A percentile compares a stretch with the other conserved stretches of the same genome.
phyloP scores from a whole-genome alignment of 495 filamentous ascomycete genomes.

The Podospora bellae-mahoneyi region DNA sequence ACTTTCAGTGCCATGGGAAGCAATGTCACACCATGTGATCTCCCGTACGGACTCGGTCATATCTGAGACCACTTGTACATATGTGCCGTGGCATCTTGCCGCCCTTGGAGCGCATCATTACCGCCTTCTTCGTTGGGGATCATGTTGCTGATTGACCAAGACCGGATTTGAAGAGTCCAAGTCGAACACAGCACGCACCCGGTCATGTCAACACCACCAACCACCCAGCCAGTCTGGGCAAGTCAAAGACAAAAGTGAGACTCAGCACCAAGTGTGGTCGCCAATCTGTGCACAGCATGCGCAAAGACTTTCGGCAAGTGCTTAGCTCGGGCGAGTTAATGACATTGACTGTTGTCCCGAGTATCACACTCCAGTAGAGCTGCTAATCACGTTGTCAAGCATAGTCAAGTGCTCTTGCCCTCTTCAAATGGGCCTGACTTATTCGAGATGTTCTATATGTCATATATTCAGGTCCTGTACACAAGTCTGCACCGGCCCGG shows the following conservation, averaged over 20 bases:
- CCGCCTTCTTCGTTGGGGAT: not conserved
- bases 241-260: not conserved
- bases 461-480: not conserved
- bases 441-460: not conserved
- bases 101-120: not conserved
- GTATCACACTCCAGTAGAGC: not conserved
- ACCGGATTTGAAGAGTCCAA: not conserved
- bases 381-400: not conserved
- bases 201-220: not conserved
- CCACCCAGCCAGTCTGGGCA: not conserved
- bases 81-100: not conserved
- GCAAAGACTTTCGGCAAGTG: not conserved
- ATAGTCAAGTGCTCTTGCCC: not conserved
- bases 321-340: not conserved
- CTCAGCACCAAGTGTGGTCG: not conserved
- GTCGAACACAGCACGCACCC: not conserved
- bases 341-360: not conserved
- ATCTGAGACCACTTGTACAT: not conserved
- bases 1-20: conserved; percentile 8
- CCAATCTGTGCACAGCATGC: not conserved
- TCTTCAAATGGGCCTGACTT: not conserved
- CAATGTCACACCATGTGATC: conserved; percentile 25
- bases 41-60: conserved; percentile 6
- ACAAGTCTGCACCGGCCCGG: not conserved
- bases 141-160: not conserved